A percentile compares a stretch with the other conserved stretches of the same genome.
These are phyloP conservation scores for Boletus rubescentipes DNA, from an alignment of 768 basidiomycete genomes.

Conservation along the genomic window DNA sequence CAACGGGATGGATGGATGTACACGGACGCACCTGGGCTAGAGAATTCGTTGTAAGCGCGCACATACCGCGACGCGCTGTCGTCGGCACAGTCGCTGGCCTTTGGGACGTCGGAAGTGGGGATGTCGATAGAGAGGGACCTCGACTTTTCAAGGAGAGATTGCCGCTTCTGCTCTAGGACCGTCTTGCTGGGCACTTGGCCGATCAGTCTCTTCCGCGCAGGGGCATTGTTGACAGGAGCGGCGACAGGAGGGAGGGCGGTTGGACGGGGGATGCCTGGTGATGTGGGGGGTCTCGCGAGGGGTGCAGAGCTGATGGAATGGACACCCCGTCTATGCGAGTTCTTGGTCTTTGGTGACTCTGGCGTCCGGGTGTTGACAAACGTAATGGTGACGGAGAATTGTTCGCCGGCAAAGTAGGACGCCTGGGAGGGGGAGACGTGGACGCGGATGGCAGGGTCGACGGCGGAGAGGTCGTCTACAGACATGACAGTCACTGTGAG, in stretches of 20 bases:
- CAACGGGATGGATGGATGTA: not conserved
- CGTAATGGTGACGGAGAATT: constrained; percentile 79
- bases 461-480: constrained; percentile 9
- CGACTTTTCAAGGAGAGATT: constrained; percentile 49
- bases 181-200: constrained; percentile 42
- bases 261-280: constrained; percentile 60
- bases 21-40: constrained; percentile 18
- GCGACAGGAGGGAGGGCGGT: constrained; percentile 30
- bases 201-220: constrained; percentile 52
- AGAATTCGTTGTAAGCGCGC: constrained; percentile 33
- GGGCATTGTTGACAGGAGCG: constrained; percentile 21
- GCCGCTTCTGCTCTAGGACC: constrained; percentile 53
- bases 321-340: constrained; percentile 63
- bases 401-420: constrained; percentile 92
- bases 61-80: constrained; percentile 25
- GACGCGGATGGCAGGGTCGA: constrained; percentile 59
- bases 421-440: constrained; percentile 78
- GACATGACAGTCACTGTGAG: no score
- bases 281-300: constrained; percentile 78
- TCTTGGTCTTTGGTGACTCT: constrained; percentile 34
- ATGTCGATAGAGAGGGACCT: constrained; percentile 67
- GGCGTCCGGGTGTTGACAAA: constrained; percentile 80
- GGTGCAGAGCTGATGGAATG: constrained; percentile 86
- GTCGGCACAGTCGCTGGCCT: constrained; percentile 17
- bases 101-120: constrained; percentile 42